These are phyloP conservation scores for Aspergillus conjunctus DNA, from an alignment of 495 filamentous ascomycete genomes.

Conservation along the genomic window DNA sequence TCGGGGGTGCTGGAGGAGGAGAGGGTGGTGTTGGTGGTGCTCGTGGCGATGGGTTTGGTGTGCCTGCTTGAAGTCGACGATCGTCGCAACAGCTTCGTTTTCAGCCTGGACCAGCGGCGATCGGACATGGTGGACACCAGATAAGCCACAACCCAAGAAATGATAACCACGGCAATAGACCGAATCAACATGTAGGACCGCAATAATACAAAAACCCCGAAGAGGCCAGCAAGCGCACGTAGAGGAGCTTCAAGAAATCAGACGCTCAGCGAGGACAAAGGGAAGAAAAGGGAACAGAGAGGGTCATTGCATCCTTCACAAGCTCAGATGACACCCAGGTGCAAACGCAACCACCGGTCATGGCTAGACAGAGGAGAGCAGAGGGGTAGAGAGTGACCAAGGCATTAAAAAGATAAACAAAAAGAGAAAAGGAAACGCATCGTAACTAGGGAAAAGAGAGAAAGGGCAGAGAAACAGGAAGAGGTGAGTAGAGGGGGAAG, in stretches of 20 bases:
- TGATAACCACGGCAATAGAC: neutral
- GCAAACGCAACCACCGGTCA: constrained; percentile 7
- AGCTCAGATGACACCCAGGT: constrained; percentile 18
- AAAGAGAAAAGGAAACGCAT: constrained; percentile 5
- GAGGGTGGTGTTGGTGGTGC: constrained; percentile 12
- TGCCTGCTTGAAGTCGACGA: constrained; percentile 38
- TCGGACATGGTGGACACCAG: constrained; percentile 34
- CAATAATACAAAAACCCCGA: neutral
- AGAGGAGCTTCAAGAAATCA: neutral
- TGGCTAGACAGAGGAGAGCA: constrained; percentile 10
- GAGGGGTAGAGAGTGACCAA: too few relatives aligned
- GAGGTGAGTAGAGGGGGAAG: neutral
- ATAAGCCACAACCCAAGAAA: neutral
- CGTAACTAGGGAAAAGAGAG: neutral
- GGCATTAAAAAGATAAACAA: too few relatives aligned
- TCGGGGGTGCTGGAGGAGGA: constrained; percentile 9
- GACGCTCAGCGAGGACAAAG: constrained; percentile 1
- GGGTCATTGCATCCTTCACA: constrained; percentile 10
- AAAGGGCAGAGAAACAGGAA: neutral
- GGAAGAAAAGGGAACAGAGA: neutral
- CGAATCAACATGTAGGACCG: neutral
- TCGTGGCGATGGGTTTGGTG: constrained; percentile 23
- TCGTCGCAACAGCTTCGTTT: constrained; percentile 44
- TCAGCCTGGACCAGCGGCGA: constrained; percentile 40
- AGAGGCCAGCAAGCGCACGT: too few relatives aligned